Evolutionary conservation across 257 asterid genomes (phyloP), one percentile per base, ranked within the genome.

Genomic region (Przewalskia tangutica): DNA sequence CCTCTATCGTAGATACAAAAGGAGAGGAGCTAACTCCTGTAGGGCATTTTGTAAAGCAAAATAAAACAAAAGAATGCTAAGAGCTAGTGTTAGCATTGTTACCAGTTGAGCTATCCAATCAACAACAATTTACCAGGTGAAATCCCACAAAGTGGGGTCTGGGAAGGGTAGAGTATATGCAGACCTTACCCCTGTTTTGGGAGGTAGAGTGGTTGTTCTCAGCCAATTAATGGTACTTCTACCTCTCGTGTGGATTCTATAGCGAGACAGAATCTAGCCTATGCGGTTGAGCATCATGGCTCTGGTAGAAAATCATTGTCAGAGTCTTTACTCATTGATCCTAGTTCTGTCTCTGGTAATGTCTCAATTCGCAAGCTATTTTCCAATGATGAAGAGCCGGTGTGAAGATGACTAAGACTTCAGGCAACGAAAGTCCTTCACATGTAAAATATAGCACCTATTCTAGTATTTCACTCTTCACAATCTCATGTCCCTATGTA

Each of bases 231-330:
- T 77, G 88, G 84, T 58, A 84, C 91, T 86, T 83, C 81, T 36
- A 82, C 87, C 84, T 88, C 87, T 56, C 91, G 89, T 80, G 86
- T 89, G 65, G 91, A 89, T 83, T 81, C 98, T 53, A 87, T 89
- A 67, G 88, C 94, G 2, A 91, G 91, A 82, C 94, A 88, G 48
- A 93, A 94, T 84, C 85, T 93, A 83, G 90, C 97, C 84, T 89
- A 97, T 40, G 97, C 90, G 18, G 85, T 92, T 40, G 99, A 93
- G 86, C 96, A 90, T 58, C 94, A 91, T 84, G 97, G 97, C 83
- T 94, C 98, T 84, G 99, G 98, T 87, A 83, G 99, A 88, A 96
- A 89, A 87, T 96, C 99, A 14, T 86, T 96, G 82, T 96, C 98
- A 18, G 98, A 96, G 79, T 93, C 98, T 79, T 90, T 94, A 83